Evolutionary conservation across 108 stramenopile species (phyloP).

Genomic region (Cyclotella baltica): DNA sequence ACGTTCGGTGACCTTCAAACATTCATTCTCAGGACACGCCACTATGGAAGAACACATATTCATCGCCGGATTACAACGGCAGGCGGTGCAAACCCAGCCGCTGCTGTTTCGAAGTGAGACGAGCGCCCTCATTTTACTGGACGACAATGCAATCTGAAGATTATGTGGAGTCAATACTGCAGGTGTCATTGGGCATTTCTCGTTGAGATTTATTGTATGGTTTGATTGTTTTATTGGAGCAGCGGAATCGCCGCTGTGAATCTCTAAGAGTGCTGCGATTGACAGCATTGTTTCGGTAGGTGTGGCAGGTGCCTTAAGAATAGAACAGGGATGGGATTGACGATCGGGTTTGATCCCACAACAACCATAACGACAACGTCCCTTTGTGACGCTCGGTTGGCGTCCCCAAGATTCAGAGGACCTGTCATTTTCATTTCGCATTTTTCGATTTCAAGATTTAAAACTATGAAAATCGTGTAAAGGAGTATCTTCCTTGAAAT

Average conservation of each 20-base stretch:
- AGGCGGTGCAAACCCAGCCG: not conserved
- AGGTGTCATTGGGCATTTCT: not conserved
- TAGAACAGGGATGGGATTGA: slow-evolving; percentile 1
- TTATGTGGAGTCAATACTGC: not conserved
- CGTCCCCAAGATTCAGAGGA: too few relatives aligned
- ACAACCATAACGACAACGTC: too few relatives aligned
- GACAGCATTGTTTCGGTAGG: not conserved
- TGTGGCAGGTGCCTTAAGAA: not conserved
- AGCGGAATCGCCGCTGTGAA: not conserved
- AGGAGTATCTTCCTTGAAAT: too few relatives aligned
- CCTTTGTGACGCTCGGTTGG: too few relatives aligned
- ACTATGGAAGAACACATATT: slow-evolving; percentile 4
- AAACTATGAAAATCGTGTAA: too few relatives aligned
- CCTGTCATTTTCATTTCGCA: too few relatives aligned
- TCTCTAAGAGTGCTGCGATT: not conserved
- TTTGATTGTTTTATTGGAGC: not conserved
- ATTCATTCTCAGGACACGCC: not conserved
- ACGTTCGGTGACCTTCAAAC: not conserved
- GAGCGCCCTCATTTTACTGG: not conserved
- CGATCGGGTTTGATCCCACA: not conserved
- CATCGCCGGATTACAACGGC: not conserved
- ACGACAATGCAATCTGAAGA: not conserved
- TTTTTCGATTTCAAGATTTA: too few relatives aligned
- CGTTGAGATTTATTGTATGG: not conserved
- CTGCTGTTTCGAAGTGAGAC: not conserved